Evolutionary conservation across 306 rosid species (phyloP).

Genomic region (Glycine soja): DNA sequence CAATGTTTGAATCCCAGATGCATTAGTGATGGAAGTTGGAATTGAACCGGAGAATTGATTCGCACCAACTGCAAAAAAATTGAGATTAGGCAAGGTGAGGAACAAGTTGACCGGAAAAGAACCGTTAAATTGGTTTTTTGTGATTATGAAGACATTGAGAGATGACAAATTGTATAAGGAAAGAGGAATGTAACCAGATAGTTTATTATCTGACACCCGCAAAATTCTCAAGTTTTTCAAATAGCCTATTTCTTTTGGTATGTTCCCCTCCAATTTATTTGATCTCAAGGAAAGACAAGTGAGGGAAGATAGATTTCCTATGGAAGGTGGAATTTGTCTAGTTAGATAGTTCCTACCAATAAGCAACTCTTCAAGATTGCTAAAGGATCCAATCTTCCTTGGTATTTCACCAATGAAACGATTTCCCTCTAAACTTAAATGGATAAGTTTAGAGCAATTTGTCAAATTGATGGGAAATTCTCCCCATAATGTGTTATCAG

Average conservation of each 20-base stretch:
- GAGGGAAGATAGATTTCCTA: conserved; percentile 14
- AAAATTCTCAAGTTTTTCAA: background rate
- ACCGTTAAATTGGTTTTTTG: background rate
- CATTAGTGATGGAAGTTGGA: conserved; percentile 38
- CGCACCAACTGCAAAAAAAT: background rate
- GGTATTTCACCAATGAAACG: conserved; percentile 30
- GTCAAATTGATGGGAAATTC: conserved; percentile 10
- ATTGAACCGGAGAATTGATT: conserved; percentile 52
- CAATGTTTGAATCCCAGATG: background rate
- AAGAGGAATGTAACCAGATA: conserved; percentile 37
- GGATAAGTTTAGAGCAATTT: background rate
- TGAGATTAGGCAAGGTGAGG: conserved; percentile 43
- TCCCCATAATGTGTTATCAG: background rate
- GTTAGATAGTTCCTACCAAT: background rate
- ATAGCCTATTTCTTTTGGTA: conserved; percentile 32
- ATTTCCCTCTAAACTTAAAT: background rate
- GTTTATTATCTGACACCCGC: background rate
- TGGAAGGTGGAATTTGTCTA: conserved; percentile 14
- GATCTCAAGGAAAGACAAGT: background rate
- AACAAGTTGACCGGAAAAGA: conserved; percentile 46
- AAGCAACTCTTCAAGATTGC: background rate
- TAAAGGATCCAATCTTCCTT: conserved; percentile 27
- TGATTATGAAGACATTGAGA: background rate
- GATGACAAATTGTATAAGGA: conserved; percentile 48
- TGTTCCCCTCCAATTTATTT: conserved; percentile 12